Conservation (phyloP, 164 flowering plant species). For the Stephania cephalantha region DNA sequence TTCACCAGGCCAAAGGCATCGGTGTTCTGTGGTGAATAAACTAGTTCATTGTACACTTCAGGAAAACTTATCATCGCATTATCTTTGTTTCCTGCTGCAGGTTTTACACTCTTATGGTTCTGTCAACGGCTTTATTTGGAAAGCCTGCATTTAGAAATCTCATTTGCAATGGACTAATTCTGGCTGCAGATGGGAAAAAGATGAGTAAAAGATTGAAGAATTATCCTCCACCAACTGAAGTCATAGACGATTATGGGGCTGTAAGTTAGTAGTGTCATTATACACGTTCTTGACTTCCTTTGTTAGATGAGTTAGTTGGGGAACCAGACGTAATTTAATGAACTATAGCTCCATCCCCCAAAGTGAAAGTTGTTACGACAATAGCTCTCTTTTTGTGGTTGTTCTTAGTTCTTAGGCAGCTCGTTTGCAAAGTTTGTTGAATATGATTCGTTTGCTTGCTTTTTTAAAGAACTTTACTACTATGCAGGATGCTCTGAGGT, state of each 20-base stretch:
- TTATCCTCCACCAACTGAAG: conserved; percentile 82
- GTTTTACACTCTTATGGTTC: conserved; percentile 97
- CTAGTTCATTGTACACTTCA: too few species aligned
- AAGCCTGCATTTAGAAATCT: conserved; percentile 96
- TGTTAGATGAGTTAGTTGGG: background rate
- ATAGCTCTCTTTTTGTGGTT: background rate
- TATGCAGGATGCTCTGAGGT: conserved; percentile 77
- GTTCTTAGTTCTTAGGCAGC: background rate
- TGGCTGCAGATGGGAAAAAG: conserved; percentile 96
- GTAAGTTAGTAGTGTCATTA: conserved; percentile 38
- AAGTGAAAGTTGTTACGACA: background rate
- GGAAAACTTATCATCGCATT: too few species aligned
- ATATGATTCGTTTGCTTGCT: background rate
- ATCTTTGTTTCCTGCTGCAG: conserved; percentile 30
- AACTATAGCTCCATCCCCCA: background rate
- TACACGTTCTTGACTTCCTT: background rate
- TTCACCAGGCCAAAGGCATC: too few species aligned
- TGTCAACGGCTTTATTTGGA: conserved; percentile 92
- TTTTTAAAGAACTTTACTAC: background rate
- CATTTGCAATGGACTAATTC: conserved; percentile 92
- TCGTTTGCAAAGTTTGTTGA: background rate
- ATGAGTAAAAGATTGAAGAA: conserved; percentile 92
- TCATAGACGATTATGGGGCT: conserved; percentile 89
- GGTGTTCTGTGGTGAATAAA: too few species aligned
- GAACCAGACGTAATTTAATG: background rate